A percentile compares a stretch with the other conserved stretches of the same genome.
Conservation (phyloP, 2,329 filamentous ascomycete species). For the Acrocalymma vagum region DNA sequence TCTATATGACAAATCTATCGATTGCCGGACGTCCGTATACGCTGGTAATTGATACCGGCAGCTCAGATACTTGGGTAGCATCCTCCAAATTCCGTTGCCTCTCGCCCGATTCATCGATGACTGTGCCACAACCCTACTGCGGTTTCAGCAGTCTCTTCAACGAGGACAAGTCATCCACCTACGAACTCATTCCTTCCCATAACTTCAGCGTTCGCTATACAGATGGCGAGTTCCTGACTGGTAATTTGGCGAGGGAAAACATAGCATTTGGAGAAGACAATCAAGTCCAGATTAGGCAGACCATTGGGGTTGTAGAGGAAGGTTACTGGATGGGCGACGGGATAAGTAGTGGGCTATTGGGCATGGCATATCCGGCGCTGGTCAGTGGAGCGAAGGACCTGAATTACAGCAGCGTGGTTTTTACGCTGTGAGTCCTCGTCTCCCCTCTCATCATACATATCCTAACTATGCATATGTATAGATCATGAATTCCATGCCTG, state of each 20-base stretch:
- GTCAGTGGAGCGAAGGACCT: conserved; percentile 18
- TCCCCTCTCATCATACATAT: background rate
- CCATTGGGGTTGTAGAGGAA: conserved; percentile 35
- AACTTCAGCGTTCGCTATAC: conserved; percentile 31
- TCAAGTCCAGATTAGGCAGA: conserved; percentile 25
- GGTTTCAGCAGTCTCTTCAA: conserved; percentile 29
- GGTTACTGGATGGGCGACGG: conserved; percentile 39
- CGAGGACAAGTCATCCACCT: conserved; percentile 5
- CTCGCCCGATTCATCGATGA: background rate
- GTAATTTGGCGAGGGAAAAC: conserved; percentile 29
- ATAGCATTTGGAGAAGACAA: conserved; percentile 14
- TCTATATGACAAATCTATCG: conserved; percentile 40
- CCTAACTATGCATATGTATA: background rate
- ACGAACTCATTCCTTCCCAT: conserved; percentile 7
- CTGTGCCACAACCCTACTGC: conserved; percentile 14
- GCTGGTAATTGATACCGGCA: conserved; percentile 38
- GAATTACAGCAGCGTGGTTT: conserved; percentile 32
- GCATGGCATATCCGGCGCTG: conserved; percentile 31
- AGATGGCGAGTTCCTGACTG: conserved; percentile 32
- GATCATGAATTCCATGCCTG: background rate
- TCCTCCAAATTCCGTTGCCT: conserved; percentile 24
- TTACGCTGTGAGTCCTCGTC: conserved; percentile 27
- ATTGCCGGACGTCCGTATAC: conserved; percentile 23
- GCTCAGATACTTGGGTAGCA: conserved; percentile 37
- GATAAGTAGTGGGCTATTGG: conserved; percentile 37